These are phyloP conservation scores for Limnanthes douglasii DNA, from an alignment of 345 rosid genomes.

Conservation along the genomic window DNA sequence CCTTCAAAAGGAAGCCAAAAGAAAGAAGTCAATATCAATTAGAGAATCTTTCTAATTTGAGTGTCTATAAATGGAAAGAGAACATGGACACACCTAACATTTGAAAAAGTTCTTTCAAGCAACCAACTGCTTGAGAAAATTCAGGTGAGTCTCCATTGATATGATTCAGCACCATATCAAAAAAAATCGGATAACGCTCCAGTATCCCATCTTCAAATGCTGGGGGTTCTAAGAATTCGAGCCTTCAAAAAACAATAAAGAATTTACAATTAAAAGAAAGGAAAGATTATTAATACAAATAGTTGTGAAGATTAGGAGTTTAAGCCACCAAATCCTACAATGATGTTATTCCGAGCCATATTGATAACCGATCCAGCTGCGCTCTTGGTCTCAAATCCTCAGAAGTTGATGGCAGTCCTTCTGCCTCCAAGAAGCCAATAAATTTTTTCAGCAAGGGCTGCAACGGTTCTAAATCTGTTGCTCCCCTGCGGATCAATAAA, in stretches of 20 bases:
- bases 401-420: constrained; percentile 40
- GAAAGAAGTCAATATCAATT: constrained; percentile 8
- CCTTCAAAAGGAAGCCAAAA: constrained; percentile 35
- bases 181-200: constrained; percentile 85
- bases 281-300: constrained; percentile 1
- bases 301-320: constrained; percentile 7
- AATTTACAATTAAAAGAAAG: constrained; percentile 9
- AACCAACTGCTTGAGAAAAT: constrained; percentile 76
- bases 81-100: constrained; percentile 54
- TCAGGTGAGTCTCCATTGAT: constrained; percentile 76
- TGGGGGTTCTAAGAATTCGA: constrained; percentile 87
- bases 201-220: constrained; percentile 92
- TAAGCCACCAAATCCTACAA: constrained; percentile 36
- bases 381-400: constrained; percentile 59
- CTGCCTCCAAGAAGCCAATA: constrained; percentile 69
- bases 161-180: constrained; percentile 87
- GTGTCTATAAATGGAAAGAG: constrained; percentile 1
- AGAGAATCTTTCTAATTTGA: constrained; percentile 7
- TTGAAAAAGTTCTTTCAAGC: constrained; percentile 81
- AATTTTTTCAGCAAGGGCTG: constrained; percentile 79
- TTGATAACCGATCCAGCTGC: constrained; percentile 48
- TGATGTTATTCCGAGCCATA: constrained; percentile 95
- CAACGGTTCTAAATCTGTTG: constrained; percentile 78
- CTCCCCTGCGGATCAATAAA: constrained; percentile 41
- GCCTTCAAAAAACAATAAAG: constrained; percentile 36